Evolutionary conservation across 345 rosid genomes (phyloP).

Genomic region (Leavenworthia alabamica): DNA sequence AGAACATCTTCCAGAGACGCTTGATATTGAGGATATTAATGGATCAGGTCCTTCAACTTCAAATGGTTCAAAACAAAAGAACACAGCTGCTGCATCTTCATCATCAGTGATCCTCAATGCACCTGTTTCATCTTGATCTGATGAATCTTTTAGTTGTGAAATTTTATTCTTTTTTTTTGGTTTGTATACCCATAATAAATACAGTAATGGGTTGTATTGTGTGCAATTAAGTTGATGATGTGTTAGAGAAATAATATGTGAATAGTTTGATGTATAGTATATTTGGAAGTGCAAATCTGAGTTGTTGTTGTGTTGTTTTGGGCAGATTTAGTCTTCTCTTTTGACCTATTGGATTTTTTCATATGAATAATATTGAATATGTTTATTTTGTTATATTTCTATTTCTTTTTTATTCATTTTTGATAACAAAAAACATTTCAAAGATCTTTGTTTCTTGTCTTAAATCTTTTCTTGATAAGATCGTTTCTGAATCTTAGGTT

Average conservation of each 20-base stretch:
- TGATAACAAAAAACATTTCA: not conserved
- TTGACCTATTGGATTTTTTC: conserved; percentile 1
- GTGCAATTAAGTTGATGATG: conserved; percentile 1
- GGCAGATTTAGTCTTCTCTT: conserved; percentile 3
- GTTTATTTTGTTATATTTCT: not conserved
- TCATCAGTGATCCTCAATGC: conserved; percentile 34
- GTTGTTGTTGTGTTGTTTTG: conserved; percentile 3
- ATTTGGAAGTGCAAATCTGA: conserved; percentile 14
- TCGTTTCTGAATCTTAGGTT: no score
- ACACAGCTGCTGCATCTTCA: conserved; percentile 34
- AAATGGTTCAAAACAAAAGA: conserved; percentile 44
- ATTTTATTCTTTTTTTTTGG: not conserved
- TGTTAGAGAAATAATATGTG: not conserved
- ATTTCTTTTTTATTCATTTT: not conserved
- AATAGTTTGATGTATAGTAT: conserved; percentile 13
- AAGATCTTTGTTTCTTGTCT: no score
- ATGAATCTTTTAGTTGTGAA: conserved; percentile 8
- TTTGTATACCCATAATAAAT: conserved; percentile 24
- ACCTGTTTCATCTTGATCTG: conserved; percentile 24
- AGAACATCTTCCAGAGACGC: conserved; percentile 59
- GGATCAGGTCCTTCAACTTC: conserved; percentile 39
- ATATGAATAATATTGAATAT: conserved; percentile 20
- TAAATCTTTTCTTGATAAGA: no score
- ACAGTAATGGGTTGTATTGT: conserved; percentile 2
- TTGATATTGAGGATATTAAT: conserved; percentile 71